phyloP scores from a whole-genome alignment of 176 grass and related monocot species.

The Bonia amplexicaulis region DNA sequence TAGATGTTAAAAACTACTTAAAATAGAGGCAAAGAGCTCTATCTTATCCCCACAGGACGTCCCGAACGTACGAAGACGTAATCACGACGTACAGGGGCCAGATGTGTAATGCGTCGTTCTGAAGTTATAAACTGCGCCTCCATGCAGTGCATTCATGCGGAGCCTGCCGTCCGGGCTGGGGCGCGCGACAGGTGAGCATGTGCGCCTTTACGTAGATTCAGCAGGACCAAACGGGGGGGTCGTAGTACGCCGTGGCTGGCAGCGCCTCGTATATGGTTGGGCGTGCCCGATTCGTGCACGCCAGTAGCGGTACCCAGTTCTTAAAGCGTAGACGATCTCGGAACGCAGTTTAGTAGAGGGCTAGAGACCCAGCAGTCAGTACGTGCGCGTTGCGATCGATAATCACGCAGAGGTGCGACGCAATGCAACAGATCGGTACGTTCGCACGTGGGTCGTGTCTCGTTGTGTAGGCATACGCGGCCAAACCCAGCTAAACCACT shows the following conservation, averaged over 20 bases:
- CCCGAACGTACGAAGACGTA: no score
- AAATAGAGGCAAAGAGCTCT: no score
- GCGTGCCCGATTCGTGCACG: background rate
- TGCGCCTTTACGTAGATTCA: background rate
- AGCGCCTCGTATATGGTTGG: background rate
- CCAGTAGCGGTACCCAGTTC: no score
- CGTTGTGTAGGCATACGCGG: background rate
- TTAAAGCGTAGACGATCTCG: background rate
- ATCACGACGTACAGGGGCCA: background rate
- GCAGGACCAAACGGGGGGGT: background rate
- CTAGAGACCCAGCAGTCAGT: no score
- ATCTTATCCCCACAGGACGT: no score
- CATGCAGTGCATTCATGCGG: background rate
- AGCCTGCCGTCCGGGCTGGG: background rate
- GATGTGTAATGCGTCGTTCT: background rate
- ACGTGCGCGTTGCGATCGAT: no score
- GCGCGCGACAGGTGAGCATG: background rate
- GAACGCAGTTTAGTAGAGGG: no score
- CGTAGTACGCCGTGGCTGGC: background rate
- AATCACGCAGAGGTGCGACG: no score
- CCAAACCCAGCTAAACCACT: no score
- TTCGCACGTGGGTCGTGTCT: background rate
- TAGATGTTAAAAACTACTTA: no score
- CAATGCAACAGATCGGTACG: no score
- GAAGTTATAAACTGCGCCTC: background rate